phyloP scores from a whole-genome alignment of 23 red algal genomes.

The Cyanidioschyzon merolae region DNA sequence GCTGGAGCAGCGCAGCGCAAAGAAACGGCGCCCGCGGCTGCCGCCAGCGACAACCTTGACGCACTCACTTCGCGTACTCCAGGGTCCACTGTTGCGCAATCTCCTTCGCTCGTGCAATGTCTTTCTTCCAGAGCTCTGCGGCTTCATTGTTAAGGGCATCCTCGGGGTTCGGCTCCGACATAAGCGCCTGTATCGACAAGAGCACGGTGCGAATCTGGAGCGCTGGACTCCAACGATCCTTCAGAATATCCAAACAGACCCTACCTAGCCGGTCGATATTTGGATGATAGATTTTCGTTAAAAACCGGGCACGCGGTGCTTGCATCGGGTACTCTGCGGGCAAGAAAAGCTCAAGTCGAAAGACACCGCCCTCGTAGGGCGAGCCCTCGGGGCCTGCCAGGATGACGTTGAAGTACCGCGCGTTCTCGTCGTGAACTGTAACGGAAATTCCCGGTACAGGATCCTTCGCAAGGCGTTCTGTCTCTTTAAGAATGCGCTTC shows the following conservation, averaged over 20 bases:
- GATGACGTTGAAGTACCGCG: slow-evolving; percentile 84
- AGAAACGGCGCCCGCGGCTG: no score
- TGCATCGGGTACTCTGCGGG: slow-evolving; percentile 92
- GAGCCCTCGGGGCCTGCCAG: slow-evolving; percentile 77
- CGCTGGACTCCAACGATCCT: slow-evolving; percentile 94
- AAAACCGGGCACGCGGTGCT: slow-evolving; percentile 84
- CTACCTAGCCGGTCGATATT: slow-evolving; percentile 93
- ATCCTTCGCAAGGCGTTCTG: slow-evolving; percentile 51
- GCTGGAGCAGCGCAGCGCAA: no score
- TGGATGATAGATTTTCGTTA: slow-evolving; percentile 92
- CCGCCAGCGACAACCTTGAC: no score
- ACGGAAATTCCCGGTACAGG: slow-evolving; percentile 81
- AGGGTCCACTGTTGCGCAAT: slow-evolving; percentile 65
- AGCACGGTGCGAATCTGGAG: slow-evolving; percentile 89
- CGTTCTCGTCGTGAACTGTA: slow-evolving; percentile 77
- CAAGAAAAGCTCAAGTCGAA: slow-evolving; percentile 90
- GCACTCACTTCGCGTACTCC: slow-evolving; percentile 43
- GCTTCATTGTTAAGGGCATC: slow-evolving; percentile 94
- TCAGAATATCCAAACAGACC: slow-evolving; percentile 96
- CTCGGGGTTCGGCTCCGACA: slow-evolving; percentile 85
- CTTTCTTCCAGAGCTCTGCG: slow-evolving; percentile 90
- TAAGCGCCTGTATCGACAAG: slow-evolving; percentile 76
- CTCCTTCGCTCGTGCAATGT: slow-evolving; percentile 64
- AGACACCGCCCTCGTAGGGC: slow-evolving; percentile 68
- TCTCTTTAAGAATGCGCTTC: slow-evolving; percentile 36